Evolutionary conservation across 768 basidiomycete species (phyloP), one percentile per base, ranked within the genome.

Genomic region (Rubroboletus pulcherrimus): DNA sequence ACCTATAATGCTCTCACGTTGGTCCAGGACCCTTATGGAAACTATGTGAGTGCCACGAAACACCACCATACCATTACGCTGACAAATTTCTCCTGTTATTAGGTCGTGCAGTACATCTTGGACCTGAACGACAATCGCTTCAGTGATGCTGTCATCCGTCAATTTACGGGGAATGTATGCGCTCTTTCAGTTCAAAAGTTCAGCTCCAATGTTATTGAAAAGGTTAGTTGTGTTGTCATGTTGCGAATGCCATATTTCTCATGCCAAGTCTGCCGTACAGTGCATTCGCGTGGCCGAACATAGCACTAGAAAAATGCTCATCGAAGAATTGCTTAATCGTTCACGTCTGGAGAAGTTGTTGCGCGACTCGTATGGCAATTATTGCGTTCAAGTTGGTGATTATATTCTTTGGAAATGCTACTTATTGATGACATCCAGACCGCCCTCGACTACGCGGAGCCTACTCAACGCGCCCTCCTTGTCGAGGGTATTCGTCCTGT

Each of bases 401-500:
- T 11, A 29, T 33, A 10, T 59, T 45, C 24, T 31, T 39, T 30
- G 30, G 53, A 51, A 62, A 40, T 44, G 15, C 24, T 24, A 15
- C 39, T 34, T 53, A 35, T 54, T 73, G 19, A 67, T 64, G 59
- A 40, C 10, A 53, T 26, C 40, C 72, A 98, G 89, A 99, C 97
- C 54, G 95, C 96, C 38, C 77, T 98, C 51, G 97, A 99, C 72
- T 99, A 98, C 61, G 94, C 97, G 35, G 97, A 98, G 64, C 89
- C 94, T n/a, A 78, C 72, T 21, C 97, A 99, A 72, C 88, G 97
- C 56, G 84, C 87, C 5, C 80, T 94, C 59, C 86, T 99, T 26
- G 93, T 99, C 19, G 96, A 98, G 67, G 93, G 92, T 63, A 99
- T 99, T 70, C 89, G 97, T 48, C 97, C 97, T n/a, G 93, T 98